Base-by-base conservation (phyloP, 805 yeast species). In the Candida pseudoglaebosa region DNA sequence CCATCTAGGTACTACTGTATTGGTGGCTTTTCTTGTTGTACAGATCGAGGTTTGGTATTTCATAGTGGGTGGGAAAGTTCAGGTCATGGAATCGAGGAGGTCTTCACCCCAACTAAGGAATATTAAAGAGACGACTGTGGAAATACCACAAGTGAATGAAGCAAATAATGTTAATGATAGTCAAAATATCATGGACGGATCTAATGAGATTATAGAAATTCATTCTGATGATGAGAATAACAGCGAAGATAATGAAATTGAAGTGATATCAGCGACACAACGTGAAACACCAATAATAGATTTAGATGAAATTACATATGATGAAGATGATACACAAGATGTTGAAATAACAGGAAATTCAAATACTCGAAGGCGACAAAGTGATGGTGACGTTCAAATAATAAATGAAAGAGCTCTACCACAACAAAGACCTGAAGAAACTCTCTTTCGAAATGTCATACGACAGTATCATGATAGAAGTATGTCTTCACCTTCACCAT, bases 141-240 rank as follows among this genome's bases (percentile, higher is more conserved):
- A 26, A 9, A n/a, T 12, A 13, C 15, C 29, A 9, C 29, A 5
- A 15, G 15, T 26, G 5, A 13, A 26, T 26, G 29, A 26, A 26
- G 15, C 29, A 5, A 5, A 12, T 9, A 21, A 6, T 21, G 29
- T 12, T 5, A 13, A 26, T 12, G 29, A 26, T n/a, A 15, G 9
- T 13, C 29, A 26, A 5, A 26, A 15, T 15, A 15, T 26, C 15
- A 26, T 26, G 29, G 29, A 26, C 14, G 13, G 6, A 12, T n/a
- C 28, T 4, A 24, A 30, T 5, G 30, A 38, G 10, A 32, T 42
- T 6, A 31, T 39, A 8, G 42, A 36, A 9, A 34, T 39, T 15
- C 32, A 31, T 16, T 38, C 42, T 14, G 22, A 22, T 8, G 46
- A 43, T 24, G 44, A 41, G n/a, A n/a, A n/a, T n/a, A n/a, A n/a